Conservation (phyloP, 148 eudicot species). For the Vaccinium macrocarpon region DNA sequence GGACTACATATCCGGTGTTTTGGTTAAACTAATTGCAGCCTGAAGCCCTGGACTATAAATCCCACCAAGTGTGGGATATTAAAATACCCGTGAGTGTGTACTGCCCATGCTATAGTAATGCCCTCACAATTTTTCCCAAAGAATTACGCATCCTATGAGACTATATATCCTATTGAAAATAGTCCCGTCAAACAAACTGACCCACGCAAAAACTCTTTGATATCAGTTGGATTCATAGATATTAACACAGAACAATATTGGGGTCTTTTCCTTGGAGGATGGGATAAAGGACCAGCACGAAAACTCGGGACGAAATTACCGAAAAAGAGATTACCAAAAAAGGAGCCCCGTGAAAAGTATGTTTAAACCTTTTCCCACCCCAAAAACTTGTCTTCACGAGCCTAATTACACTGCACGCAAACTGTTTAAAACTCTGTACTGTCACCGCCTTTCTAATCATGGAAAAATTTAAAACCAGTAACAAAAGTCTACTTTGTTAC, state of each 20-base stretch:
- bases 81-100: neutral
- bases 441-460: neutral
- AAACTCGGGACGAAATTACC: neutral
- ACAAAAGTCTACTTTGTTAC: neutral
- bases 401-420: neutral
- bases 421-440: neutral
- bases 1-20: neutral
- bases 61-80: neutral
- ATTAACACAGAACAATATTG: neutral
- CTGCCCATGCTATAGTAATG: no score
- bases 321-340: neutral
- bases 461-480: neutral
- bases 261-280: neutral
- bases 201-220: no score
- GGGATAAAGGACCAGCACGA: neutral
- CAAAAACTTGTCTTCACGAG: neutral
- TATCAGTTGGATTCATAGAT: neutral
- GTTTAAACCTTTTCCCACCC: neutral
- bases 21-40: neutral
- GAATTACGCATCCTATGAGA: no score
- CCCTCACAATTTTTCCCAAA: no score
- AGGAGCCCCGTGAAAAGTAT: neutral
- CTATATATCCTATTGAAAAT: no score
- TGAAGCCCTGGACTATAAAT: neutral
- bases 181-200: no score